Conservation (phyloP, 177 flowering plant genomes). For the Vitis hybrid region DNA sequence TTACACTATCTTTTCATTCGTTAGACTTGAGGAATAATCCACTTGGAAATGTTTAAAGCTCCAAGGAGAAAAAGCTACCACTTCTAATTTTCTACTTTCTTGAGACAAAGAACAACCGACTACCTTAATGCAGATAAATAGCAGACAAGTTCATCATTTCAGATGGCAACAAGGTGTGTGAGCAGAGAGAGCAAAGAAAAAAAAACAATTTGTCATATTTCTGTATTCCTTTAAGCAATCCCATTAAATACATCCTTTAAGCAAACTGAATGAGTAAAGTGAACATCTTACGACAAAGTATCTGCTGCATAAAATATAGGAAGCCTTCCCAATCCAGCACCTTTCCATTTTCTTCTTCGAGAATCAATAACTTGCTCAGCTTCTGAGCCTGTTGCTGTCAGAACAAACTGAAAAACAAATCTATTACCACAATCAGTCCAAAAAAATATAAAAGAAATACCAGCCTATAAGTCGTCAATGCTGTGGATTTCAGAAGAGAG, state of each 20-base stretch:
- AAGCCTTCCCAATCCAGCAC: conserved; percentile 64
- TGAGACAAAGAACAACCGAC: background rate
- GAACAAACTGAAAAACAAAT: conserved; percentile 66
- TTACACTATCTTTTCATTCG: no score
- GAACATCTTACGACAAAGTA: conserved; percentile 65
- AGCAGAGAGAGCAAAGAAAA: background rate
- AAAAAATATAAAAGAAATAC: background rate
- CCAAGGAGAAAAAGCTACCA: no score
- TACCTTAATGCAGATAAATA: background rate
- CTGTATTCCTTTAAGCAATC: background rate
- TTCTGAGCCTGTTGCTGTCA: conserved; percentile 77
- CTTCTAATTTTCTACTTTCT: no score
- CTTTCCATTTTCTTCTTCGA: conserved; percentile 53
- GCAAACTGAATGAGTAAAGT: background rate
- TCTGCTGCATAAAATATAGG: conserved; percentile 85
- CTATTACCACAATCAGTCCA: conserved; percentile 6
- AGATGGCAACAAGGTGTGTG: background rate
- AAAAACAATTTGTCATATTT: background rate
- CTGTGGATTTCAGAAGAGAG: background rate
- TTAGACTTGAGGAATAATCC: no score
- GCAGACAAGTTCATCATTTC: background rate
- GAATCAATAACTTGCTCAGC: conserved; percentile 53
- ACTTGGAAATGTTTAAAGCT: no score
- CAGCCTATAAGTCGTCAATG: background rate
- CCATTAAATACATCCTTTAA: background rate